These are phyloP conservation scores for Lolium perenne DNA, from an alignment of 176 grass and related monocot genomes.

Conservation along the genomic window DNA sequence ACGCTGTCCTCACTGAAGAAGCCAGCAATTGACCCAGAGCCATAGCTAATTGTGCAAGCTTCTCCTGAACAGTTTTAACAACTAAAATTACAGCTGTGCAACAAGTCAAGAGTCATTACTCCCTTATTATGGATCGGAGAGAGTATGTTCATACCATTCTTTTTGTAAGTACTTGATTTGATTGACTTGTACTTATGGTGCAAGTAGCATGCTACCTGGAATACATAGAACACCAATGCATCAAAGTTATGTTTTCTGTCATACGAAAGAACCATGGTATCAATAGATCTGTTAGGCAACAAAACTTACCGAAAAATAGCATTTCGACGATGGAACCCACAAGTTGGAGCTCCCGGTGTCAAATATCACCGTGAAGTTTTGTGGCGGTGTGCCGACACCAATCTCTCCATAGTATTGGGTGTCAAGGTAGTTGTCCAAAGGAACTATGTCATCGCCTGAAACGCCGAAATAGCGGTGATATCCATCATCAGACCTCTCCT, in stretches of 20 bases:
- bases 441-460: slow-evolving; percentile 62
- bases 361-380: slow-evolving; percentile 84
- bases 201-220: slow-evolving; percentile 76
- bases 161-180: slow-evolving; percentile 65
- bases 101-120: too few relatives aligned
- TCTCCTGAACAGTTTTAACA: slow-evolving; percentile 57
- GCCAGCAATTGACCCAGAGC: slow-evolving; percentile 89
- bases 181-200: slow-evolving; percentile 64
- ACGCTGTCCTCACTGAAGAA: slow-evolving; percentile 94
- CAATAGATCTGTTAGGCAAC: background rate
- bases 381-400: slow-evolving; percentile 64
- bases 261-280: background rate
- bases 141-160: slow-evolving; percentile 54
- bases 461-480: slow-evolving; percentile 28
- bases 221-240: background rate
- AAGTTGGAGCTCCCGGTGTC: slow-evolving; percentile 88
- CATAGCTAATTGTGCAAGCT: slow-evolving; percentile 87
- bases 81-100: background rate
- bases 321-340: slow-evolving; percentile 77
- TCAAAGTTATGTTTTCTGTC: background rate
- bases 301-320: slow-evolving; percentile 70
- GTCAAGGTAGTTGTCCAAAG: slow-evolving; percentile 81
- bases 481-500: slow-evolving; percentile 29
- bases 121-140: background rate
- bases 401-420: slow-evolving; percentile 86